Conservation (phyloP, 352 stramenopile genomes). For the Globisporangium spinosum region DNA sequence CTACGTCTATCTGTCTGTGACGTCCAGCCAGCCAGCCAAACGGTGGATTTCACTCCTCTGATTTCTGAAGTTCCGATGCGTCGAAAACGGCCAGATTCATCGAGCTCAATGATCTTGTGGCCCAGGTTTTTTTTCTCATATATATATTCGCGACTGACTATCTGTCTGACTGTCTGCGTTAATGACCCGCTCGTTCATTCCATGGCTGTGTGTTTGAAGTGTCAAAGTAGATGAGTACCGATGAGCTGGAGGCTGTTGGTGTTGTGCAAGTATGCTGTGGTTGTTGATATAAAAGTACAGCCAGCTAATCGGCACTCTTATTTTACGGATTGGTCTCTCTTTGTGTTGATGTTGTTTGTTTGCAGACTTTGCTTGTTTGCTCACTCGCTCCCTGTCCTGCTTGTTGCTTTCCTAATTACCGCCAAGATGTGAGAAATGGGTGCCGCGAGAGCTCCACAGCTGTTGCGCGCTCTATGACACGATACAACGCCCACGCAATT, state of each 20-base stretch:
- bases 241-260: background rate
- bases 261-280: background rate
- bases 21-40: too few species aligned
- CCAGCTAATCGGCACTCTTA: background rate
- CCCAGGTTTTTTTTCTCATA: background rate
- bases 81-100: background rate
- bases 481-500: conserved; percentile 2
- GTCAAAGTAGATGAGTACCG: background rate
- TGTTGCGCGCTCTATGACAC: conserved; percentile 52
- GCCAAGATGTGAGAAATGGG: conserved; percentile 40
- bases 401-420: background rate
- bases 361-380: background rate
- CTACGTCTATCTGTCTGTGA: too few species aligned
- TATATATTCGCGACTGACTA: too few species aligned
- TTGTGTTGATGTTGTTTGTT: background rate
- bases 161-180: background rate
- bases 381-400: background rate
- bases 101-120: background rate
- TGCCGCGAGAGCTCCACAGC: conserved; percentile 55
- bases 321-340: background rate
- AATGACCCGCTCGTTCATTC: background rate
- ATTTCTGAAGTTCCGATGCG: background rate
- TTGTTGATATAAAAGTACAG: conserved; percentile 4
- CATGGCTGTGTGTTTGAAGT: background rate
- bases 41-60: too few species aligned